phyloP scores from a whole-genome alignment of 176 grass and related monocot genomes.

The Themeda triandra region DNA sequence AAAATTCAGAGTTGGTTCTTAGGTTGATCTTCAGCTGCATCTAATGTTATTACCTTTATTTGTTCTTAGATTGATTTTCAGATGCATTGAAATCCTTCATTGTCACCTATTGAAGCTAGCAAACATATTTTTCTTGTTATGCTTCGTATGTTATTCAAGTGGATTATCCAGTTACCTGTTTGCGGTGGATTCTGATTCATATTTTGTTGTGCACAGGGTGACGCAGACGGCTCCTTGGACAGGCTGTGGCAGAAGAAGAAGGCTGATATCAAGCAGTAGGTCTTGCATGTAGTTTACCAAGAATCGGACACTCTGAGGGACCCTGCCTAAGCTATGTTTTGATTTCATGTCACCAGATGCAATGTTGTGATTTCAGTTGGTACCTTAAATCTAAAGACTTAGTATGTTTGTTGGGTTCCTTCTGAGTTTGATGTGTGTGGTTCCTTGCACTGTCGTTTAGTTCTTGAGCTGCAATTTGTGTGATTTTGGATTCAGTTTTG shows the following conservation, averaged over 20 bases:
- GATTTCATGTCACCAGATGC: slow-evolving; percentile 20
- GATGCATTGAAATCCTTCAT: neutral
- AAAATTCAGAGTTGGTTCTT: neutral
- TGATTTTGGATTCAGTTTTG: neutral
- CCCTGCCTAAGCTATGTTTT: slow-evolving; percentile 10
- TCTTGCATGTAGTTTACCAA: slow-evolving; percentile 25
- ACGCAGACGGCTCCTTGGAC: slow-evolving; percentile 73
- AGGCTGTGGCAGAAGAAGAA: slow-evolving; percentile 88
- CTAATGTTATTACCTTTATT: neutral
- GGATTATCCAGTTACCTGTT: neutral
- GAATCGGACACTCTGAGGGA: neutral
- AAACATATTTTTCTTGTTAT: neutral
- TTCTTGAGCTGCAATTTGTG: neutral
- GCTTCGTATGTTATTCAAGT: neutral
- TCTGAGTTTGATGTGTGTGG: neutral
- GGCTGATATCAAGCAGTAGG: slow-evolving; percentile 69
- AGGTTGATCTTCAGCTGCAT: neutral
- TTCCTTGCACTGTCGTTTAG: neutral
- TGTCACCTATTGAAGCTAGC: too few relatives aligned
- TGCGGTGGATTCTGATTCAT: neutral
- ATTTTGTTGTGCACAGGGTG: slow-evolving; percentile 41
- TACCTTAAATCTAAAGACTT: slow-evolving; percentile 19
- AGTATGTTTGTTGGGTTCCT: neutral
- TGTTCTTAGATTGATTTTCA: neutral
- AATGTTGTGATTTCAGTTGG: slow-evolving; percentile 25